A percentile compares a stretch with the other conserved stretches of the same genome.
Evolutionary conservation across 495 filamentous ascomycete species (phyloP).

Genomic region (Endocarpon pusillum): DNA sequence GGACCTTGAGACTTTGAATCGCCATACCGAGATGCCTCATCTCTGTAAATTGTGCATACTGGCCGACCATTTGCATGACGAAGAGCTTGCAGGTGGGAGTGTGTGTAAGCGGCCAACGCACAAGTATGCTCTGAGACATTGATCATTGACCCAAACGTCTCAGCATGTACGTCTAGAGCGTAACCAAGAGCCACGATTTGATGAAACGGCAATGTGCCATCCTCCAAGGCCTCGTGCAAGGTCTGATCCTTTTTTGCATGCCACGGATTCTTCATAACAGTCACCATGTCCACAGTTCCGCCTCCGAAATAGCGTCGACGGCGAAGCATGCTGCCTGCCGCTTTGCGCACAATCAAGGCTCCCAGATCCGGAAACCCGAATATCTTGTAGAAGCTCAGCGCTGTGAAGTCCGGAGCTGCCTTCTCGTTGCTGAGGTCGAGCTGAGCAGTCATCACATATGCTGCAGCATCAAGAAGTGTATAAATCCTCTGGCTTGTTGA

Average conservation of each 20-base stretch:
- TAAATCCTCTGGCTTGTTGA: too few species aligned
- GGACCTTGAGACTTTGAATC: constrained; percentile 45
- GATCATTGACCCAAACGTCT: constrained; percentile 53
- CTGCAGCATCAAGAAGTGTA: constrained; percentile 81
- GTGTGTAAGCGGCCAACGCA: constrained; percentile 41
- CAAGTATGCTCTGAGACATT: constrained; percentile 59
- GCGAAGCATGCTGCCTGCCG: constrained; percentile 41
- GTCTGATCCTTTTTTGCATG: constrained; percentile 52
- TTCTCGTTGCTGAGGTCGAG: constrained; percentile 48
- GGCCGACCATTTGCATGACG: constrained; percentile 47
- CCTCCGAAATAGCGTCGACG: constrained; percentile 74
- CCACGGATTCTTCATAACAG: constrained; percentile 30
- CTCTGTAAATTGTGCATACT: constrained; percentile 52
- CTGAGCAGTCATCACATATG: constrained; percentile 58
- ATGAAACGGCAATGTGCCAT: constrained; percentile 81
- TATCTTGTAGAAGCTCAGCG: constrained; percentile 88
- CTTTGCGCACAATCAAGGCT: constrained; percentile 66
- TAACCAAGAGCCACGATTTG: constrained; percentile 65
- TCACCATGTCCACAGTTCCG: constrained; percentile 80
- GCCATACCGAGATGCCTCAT: constrained; percentile 20
- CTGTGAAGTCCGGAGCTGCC: constrained; percentile 67
- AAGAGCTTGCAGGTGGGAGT: constrained; percentile 38
- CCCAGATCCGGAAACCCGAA: constrained; percentile 92
- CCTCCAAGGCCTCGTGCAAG: constrained; percentile 71
- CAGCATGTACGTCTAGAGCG: constrained; percentile 50